phyloP scores from a whole-genome alignment of 2,329 filamentous ascomycete genomes.

The Colletotrichum camelliae region DNA sequence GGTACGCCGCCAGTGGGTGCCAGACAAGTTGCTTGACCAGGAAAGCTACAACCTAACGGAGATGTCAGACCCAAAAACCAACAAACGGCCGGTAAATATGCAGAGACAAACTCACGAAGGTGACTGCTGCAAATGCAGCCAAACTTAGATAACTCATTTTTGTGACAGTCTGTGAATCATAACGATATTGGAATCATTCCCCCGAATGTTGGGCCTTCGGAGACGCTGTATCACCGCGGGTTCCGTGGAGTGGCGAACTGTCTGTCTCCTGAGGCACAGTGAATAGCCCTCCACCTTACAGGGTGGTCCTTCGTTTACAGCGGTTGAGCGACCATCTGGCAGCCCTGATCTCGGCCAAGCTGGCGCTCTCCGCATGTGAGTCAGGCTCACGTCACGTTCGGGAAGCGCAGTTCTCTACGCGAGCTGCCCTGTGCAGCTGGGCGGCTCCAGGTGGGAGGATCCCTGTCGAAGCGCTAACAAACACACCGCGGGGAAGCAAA shows the following conservation, averaged over 20 bases:
- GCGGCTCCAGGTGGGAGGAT: not conserved
- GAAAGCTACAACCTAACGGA: not conserved
- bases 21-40: not conserved
- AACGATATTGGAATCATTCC: not conserved
- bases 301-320: not conserved
- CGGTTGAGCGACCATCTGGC: not conserved
- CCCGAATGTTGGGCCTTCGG: not conserved
- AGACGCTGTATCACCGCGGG: not conserved
- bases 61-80: not conserved
- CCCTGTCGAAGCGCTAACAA: not conserved
- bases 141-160: not conserved
- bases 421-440: not conserved
- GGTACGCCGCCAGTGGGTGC: not conserved
- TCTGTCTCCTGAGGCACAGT: not conserved
- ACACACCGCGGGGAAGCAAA: not conserved
- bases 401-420: not conserved
- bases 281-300: not conserved
- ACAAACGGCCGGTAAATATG: not conserved
- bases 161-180: not conserved
- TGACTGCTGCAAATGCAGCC: not conserved
- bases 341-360: not conserved
- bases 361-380: not conserved
- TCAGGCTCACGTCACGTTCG: slow-evolving; percentile 4
- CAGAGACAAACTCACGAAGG: not conserved
- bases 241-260: not conserved